Evolutionary conservation across 306 rosid genomes (phyloP).

Genomic region (Hylodesmum podocarpum): DNA sequence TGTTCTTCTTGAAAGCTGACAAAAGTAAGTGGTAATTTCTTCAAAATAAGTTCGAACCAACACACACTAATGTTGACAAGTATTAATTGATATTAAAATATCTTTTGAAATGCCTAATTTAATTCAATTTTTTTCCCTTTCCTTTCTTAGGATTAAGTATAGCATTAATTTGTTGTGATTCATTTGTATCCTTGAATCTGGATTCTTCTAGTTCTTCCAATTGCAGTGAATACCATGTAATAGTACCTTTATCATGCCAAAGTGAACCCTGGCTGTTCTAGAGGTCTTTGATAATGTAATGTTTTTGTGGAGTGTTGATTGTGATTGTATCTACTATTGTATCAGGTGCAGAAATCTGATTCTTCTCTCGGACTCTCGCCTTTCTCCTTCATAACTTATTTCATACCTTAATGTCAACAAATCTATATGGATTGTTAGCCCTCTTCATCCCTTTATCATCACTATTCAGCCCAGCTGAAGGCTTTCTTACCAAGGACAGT

Average conservation of each 20-base stretch:
- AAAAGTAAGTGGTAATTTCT: background rate
- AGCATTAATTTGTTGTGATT: too few relatives aligned
- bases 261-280: too few relatives aligned
- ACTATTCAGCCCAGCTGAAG: background rate
- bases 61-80: background rate
- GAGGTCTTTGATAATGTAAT: too few relatives aligned
- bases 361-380: background rate
- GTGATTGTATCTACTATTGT: background rate
- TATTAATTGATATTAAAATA: background rate
- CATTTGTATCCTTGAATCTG: too few relatives aligned
- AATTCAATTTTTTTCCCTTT: background rate
- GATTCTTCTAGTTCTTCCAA: too few relatives aligned
- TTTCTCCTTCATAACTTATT: background rate
- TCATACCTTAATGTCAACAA: background rate
- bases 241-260: too few relatives aligned
- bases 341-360: background rate
- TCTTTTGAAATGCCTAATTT: background rate
- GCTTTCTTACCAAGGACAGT: background rate
- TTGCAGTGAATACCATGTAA: too few relatives aligned
- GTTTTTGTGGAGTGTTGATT: background rate
- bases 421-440: too few relatives aligned
- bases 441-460: background rate
- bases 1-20: background rate
- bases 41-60: too few relatives aligned
- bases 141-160: too few relatives aligned